phyloP scores from a whole-genome alignment of 2,329 filamentous ascomycete genomes.

The Xylariales sp. region DNA sequence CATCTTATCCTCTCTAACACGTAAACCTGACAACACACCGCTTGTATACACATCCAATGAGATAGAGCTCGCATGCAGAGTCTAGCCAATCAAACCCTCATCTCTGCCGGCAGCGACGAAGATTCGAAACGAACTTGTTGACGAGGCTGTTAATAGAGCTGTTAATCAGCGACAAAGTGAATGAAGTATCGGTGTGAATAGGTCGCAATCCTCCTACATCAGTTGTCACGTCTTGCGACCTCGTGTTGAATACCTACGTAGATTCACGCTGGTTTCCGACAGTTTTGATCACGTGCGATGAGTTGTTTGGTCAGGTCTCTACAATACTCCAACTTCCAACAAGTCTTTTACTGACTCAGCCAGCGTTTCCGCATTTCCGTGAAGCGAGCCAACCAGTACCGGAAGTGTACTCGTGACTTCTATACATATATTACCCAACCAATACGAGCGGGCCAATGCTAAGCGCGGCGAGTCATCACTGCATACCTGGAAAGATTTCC shows the following conservation, averaged over 20 bases:
- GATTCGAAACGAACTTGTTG: neutral
- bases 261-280: constrained; percentile 1
- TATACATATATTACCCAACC: constrained; percentile 26
- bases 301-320: constrained; percentile 9
- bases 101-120: neutral
- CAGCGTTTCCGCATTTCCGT: constrained; percentile 19
- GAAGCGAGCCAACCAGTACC: constrained; percentile 28
- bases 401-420: constrained; percentile 5
- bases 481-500: constrained; percentile 11
- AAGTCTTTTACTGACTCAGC: constrained; percentile 27
- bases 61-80: neutral
- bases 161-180: neutral
- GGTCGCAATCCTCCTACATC: neutral
- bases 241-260: constrained; percentile 6
- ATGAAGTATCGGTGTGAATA: constrained; percentile 10
- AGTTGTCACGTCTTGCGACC: neutral
- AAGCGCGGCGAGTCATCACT: constrained; percentile 23
- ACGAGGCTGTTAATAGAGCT: neutral
- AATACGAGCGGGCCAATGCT: neutral
- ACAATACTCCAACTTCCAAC: constrained; percentile 10
- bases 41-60: constrained; percentile 9
- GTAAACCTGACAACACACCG: constrained; percentile 13
- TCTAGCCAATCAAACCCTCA: neutral
- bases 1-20: constrained; percentile 10
- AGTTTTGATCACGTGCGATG: constrained; percentile 17